Percentiles rank a stretch among this genome's conserved stretches.
phyloP scores from a whole-genome alignment of 1,284 basidiomycete species.

The Clitocybe nebularis region DNA sequence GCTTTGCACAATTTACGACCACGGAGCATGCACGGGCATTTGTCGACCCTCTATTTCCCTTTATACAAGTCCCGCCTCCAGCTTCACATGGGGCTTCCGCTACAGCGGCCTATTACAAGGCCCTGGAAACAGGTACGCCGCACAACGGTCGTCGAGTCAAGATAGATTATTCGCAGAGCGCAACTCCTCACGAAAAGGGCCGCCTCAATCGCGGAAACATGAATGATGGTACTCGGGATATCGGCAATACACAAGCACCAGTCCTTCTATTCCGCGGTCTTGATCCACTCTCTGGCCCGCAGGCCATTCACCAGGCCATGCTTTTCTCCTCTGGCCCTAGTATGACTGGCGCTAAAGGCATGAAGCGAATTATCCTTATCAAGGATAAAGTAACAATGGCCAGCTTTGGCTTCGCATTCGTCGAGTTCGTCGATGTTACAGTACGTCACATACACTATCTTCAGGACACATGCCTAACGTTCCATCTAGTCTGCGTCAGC shows the following conservation, averaged over 20 bases:
- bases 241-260: constrained; percentile 77
- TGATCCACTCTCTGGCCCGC: constrained; percentile 80
- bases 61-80: constrained; percentile 80
- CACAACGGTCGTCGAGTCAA: constrained; percentile 78
- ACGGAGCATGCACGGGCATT: constrained; percentile 83
- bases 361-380: constrained; percentile 82
- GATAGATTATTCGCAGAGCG: constrained; percentile 86
- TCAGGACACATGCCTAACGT: not conserved
- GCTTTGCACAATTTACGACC: constrained; percentile 86
- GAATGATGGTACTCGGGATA: constrained; percentile 93
- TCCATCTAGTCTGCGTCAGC: constrained; percentile 60
- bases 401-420: constrained; percentile 90
- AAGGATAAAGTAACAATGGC: constrained; percentile 81
- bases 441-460: constrained; percentile 36
- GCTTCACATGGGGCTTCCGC: constrained; percentile 76
- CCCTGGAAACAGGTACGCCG: constrained; percentile 58
- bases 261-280: constrained; percentile 86
- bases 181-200: constrained; percentile 63
- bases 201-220: constrained; percentile 53
- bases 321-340: constrained; percentile 61
- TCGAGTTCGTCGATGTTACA: constrained; percentile 82
- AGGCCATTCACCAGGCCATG: constrained; percentile 80
- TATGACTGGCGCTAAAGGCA: constrained; percentile 74
- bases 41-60: constrained; percentile 82
- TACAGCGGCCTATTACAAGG: constrained; percentile 63